Evolutionary conservation across 768 basidiomycete species (phyloP).

Genomic region (Kwoniella pini): DNA sequence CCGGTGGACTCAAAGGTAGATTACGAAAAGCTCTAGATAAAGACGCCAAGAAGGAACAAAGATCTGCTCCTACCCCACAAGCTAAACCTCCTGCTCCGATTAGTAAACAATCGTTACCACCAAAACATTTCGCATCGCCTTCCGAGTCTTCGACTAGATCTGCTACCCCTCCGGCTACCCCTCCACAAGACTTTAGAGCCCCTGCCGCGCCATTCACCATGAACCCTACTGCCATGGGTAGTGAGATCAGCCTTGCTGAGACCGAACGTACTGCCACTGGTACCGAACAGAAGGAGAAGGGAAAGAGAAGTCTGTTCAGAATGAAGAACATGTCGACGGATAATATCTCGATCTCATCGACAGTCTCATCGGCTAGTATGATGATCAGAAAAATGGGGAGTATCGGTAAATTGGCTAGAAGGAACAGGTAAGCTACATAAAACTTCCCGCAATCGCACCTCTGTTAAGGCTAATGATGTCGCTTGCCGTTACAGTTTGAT

Average conservation of each 20-base stretch:
- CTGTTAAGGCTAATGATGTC: not conserved
- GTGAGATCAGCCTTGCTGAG: conserved; percentile 44
- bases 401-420: conserved; percentile 81
- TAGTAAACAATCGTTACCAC: conserved; percentile 27
- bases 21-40: conserved; percentile 67
- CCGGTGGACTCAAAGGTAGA: conserved; percentile 72
- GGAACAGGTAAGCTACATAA: conserved; percentile 60
- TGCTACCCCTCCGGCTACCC: conserved; percentile 47
- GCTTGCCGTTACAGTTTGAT: conserved; percentile 62
- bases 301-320: conserved; percentile 72
- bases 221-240: conserved; percentile 29
- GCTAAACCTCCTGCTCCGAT: conserved; percentile 14
- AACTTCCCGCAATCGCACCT: too few species aligned
- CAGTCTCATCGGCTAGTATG: conserved; percentile 90
- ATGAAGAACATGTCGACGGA: conserved; percentile 86
- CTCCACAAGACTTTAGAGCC: conserved; percentile 37
- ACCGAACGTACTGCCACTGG: conserved; percentile 48
- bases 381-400: conserved; percentile 93
- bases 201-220: conserved; percentile 35
- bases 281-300: conserved; percentile 55
- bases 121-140: conserved; percentile 32
- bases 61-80: conserved; percentile 23
- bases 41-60: conserved; percentile 26
- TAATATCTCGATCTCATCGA: conserved; percentile 92
- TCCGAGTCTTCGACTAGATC: conserved; percentile 46